Conservation (phyloP, 2,329 filamentous ascomycete species). For the Monascus ruber region DNA sequence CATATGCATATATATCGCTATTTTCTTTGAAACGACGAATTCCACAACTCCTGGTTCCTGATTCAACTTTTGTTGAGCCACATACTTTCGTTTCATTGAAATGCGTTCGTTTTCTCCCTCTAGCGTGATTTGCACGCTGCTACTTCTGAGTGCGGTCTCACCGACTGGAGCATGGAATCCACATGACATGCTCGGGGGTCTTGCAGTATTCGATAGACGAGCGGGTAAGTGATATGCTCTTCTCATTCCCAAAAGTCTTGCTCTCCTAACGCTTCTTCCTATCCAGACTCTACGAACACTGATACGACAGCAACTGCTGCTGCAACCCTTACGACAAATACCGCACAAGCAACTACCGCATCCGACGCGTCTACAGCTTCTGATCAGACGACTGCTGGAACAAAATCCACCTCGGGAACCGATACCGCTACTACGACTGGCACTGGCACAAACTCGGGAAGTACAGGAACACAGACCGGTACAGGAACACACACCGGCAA, state of each 20-base stretch:
- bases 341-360: slow-evolving; percentile 6
- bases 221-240: slow-evolving; percentile 12
- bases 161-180: slow-evolving; percentile 17
- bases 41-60: too few species aligned
- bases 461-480: slow-evolving; percentile 7
- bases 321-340: neutral
- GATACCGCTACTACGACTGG: slow-evolving; percentile 3
- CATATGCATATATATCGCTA: too few species aligned
- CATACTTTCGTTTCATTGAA: slow-evolving; percentile 1
- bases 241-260: too few species aligned
- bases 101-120: slow-evolving; percentile 23
- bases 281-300: too few species aligned
- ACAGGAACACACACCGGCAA: slow-evolving; percentile 7
- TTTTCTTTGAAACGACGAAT: too few species aligned
- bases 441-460: slow-evolving; percentile 7
- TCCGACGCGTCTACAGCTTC: slow-evolving; percentile 8
- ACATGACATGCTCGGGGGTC: neutral
- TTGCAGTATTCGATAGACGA: slow-evolving; percentile 5
- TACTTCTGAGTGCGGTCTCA: slow-evolving; percentile 19
- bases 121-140: slow-evolving; percentile 21
- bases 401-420: slow-evolving; percentile 2
- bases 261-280: too few species aligned
- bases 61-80: neutral
- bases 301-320: too few species aligned
- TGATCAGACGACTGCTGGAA: slow-evolving; percentile 7